A percentile compares a stretch with the other conserved stretches of the same genome.
phyloP scores from a whole-genome alignment of 768 basidiomycete genomes.

The Boletus insuetus region DNA sequence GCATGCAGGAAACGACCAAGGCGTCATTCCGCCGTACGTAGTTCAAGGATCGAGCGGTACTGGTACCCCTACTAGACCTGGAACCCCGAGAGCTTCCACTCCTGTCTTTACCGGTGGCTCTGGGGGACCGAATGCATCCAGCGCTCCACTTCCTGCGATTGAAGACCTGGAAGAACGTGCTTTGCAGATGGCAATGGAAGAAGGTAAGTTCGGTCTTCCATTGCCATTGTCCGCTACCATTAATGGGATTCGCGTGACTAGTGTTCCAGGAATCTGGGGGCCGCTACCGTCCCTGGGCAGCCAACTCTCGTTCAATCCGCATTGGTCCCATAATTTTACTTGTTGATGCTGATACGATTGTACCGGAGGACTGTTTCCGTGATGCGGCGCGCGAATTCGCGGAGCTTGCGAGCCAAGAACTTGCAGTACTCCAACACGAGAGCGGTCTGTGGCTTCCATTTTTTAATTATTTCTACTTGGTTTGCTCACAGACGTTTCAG shows the following conservation, averaged over 20 bases:
- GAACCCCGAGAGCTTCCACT: conserved; percentile 21
- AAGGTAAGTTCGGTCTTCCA: conserved; percentile 37
- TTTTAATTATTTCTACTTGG: not conserved
- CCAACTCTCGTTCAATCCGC: conserved; percentile 70
- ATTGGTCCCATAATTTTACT: conserved; percentile 78
- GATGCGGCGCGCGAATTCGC: conserved; percentile 86
- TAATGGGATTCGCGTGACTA: conserved; percentile 35
- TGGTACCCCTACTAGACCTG: conserved; percentile 27
- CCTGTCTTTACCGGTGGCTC: conserved; percentile 2
- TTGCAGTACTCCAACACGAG: conserved; percentile 89
- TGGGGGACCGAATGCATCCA: conserved; percentile 8
- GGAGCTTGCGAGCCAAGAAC: conserved; percentile 57
- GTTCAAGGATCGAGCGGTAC: conserved; percentile 16
- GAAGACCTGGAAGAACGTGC: conserved; percentile 48
- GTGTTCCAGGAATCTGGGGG: conserved; percentile 52
- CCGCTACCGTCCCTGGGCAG: conserved; percentile 70
- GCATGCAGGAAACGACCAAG: conserved; percentile 58
- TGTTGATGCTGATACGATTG: conserved; percentile 86
- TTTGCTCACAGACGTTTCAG: conserved; percentile 32
- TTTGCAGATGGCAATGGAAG: conserved; percentile 49
- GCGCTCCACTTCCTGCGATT: conserved; percentile 18
- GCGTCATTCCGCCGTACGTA: conserved; percentile 23
- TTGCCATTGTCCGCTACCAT: conserved; percentile 37
- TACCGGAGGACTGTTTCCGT: conserved; percentile 88
- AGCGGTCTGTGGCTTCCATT: conserved; percentile 55